A percentile compares a stretch with the other conserved stretches of the same genome.
These are phyloP conservation scores for Colletotrichum incanum DNA, from an alignment of 2,329 filamentous ascomycete genomes.

Conservation along the genomic window DNA sequence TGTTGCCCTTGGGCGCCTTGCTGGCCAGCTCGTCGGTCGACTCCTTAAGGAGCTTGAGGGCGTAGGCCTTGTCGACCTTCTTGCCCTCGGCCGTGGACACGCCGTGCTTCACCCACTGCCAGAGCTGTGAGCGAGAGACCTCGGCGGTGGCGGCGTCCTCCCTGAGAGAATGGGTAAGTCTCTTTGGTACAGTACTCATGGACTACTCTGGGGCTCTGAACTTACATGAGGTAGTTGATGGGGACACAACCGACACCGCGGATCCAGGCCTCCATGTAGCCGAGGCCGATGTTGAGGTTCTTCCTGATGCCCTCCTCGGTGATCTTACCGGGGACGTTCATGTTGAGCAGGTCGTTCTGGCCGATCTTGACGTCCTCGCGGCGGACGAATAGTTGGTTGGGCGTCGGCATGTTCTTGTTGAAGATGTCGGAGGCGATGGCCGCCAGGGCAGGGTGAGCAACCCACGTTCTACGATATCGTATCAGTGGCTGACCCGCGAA, in stretches of 20 bases:
- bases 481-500: slow-evolving; percentile 23
- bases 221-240: slow-evolving; percentile 94
- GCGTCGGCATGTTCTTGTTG: slow-evolving; percentile 98
- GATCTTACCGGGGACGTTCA: slow-evolving; percentile 94
- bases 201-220: slow-evolving; percentile 37
- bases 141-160: slow-evolving; percentile 98
- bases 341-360: slow-evolving; percentile 94
- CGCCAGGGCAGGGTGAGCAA: slow-evolving; percentile 94
- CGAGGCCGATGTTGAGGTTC: slow-evolving; percentile 96
- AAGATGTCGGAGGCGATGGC: slow-evolving; percentile 92
- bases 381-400: slow-evolving; percentile 91
- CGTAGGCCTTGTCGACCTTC: slow-evolving; percentile 93
- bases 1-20: slow-evolving; percentile 89
- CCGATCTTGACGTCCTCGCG: slow-evolving; percentile 91
- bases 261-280: slow-evolving; percentile 99
- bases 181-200: slow-evolving; percentile 31
- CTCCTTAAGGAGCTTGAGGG: slow-evolving; percentile 88
- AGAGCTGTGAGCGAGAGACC: slow-evolving; percentile 93
- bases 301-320: slow-evolving; percentile 97
- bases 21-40: slow-evolving; percentile 81
- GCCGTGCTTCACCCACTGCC: slow-evolving; percentile 90
- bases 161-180: slow-evolving; percentile 52
- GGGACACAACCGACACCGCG: slow-evolving; percentile 95
- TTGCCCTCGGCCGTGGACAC: slow-evolving; percentile 89
- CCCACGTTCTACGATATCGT: slow-evolving; percentile 79